phyloP scores from a whole-genome alignment of 495 filamentous ascomycete species.

The Penicillium psychrofluorescens region DNA sequence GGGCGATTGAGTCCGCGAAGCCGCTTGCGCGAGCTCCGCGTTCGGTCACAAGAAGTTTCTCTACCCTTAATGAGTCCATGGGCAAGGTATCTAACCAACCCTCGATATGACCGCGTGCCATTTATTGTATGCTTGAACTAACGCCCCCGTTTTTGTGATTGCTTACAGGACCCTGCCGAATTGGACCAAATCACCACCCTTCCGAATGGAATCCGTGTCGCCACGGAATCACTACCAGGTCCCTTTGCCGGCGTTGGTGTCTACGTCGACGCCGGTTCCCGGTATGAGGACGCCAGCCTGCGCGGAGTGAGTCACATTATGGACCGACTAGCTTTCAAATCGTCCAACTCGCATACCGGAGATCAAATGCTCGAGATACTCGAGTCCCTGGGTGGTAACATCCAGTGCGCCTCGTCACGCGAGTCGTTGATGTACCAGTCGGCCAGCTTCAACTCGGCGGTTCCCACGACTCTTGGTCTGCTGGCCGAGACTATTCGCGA shows the following conservation, averaged over 20 bases:
- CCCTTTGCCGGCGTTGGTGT: conserved; percentile 94
- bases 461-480: conserved; percentile 73
- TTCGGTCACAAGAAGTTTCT: conserved; percentile 33
- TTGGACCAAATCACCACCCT: conserved; percentile 85
- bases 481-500: conserved; percentile 93
- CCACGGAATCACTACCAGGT: conserved; percentile 90
- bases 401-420: conserved; percentile 90
- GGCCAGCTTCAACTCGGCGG: conserved; percentile 92
- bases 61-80: conserved; percentile 27
- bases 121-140: background rate
- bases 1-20: conserved; percentile 37
- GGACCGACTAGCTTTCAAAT: conserved; percentile 95
- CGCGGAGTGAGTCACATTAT: conserved; percentile 93
- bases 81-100: conserved; percentile 26
- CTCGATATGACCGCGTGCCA: background rate
- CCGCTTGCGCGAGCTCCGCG: conserved; percentile 32
- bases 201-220: conserved; percentile 89
- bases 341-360: conserved; percentile 61
- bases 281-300: conserved; percentile 81
- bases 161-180: conserved; percentile 71
- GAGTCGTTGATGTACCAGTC: conserved; percentile 99
- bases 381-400: conserved; percentile 85
- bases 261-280: conserved; percentile 92
- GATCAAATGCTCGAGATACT: conserved; percentile 84
- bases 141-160: conserved; percentile 1